phyloP scores from a whole-genome alignment of 805 yeast species.

The Saccharomycopsis olivae region DNA sequence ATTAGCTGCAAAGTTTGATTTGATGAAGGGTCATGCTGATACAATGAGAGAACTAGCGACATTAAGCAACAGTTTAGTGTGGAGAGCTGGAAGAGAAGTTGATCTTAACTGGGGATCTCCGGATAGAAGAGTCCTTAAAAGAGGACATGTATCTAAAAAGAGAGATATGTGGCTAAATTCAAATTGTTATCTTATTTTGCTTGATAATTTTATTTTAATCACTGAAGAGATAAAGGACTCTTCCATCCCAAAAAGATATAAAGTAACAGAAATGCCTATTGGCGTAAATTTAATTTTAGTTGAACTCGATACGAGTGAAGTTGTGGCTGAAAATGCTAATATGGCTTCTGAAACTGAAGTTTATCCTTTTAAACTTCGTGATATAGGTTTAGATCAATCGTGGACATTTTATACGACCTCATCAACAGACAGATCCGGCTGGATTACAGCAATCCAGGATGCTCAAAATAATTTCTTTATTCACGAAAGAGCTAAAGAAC shows the following conservation, averaged over 20 bases:
- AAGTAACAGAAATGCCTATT: conserved; percentile 47
- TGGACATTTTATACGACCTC: conserved; percentile 40
- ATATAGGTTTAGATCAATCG: conserved; percentile 42
- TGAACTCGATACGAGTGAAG: conserved; percentile 25
- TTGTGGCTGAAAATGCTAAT: not conserved
- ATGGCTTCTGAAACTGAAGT: conserved; percentile 10
- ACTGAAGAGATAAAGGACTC: conserved; percentile 44
- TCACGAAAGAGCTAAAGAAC: conserved; percentile 33
- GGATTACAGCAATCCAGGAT: conserved; percentile 43
- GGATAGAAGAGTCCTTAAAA: conserved; percentile 43
- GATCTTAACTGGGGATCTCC: conserved; percentile 43
- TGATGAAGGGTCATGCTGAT: conserved; percentile 49
- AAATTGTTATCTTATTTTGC: conserved; percentile 40
- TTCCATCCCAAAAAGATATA: conserved; percentile 23
- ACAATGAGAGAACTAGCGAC: conserved; percentile 43
- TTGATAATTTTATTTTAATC: conserved; percentile 63
- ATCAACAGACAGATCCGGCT: conserved; percentile 40
- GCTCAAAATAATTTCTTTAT: conserved; percentile 35
- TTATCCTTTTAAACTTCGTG: conserved; percentile 41
- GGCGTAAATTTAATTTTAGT: conserved; percentile 48
- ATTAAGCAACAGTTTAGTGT: conserved; percentile 41
- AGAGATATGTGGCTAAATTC: conserved; percentile 58
- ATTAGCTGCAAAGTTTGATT: conserved; percentile 51
- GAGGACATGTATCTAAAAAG: conserved; percentile 50
- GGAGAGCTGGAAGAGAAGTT: conserved; percentile 39